Conservation (phyloP, 2,329 filamentous ascomycete genomes). For the Pseudogymnoascus sp. region DNA sequence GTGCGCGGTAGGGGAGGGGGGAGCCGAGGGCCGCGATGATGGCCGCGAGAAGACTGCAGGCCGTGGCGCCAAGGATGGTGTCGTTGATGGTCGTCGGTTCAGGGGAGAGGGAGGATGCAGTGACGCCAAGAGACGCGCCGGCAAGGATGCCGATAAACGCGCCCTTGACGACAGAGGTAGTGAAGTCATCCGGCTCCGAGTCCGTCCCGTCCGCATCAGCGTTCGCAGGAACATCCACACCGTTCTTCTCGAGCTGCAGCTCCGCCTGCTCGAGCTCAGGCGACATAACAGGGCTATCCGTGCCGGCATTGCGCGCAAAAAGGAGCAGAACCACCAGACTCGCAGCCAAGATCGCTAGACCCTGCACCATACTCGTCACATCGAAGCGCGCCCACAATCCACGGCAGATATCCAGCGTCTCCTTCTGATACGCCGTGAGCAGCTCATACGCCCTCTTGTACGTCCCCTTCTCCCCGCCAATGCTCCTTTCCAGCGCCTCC, state of each 20-base stretch:
- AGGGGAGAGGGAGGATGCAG: conserved; percentile 15
- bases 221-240: conserved; percentile 17
- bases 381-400: conserved; percentile 89
- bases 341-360: conserved; percentile 60
- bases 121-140: conserved; percentile 19
- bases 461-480: conserved; percentile 29
- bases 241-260: conserved; percentile 45
- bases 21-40: conserved; percentile 28
- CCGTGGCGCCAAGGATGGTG: conserved; percentile 17
- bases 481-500: conserved; percentile 23
- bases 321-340: conserved; percentile 62
- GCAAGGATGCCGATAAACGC: conserved; percentile 22
- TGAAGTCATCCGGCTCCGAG: conserved; percentile 20
- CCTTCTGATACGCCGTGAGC: conserved; percentile 65
- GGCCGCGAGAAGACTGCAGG: conserved; percentile 29
- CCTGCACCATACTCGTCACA: conserved; percentile 72
- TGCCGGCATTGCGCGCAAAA: conserved; percentile 56
- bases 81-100: conserved; percentile 17
- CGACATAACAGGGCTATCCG: conserved; percentile 45
- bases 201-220: conserved; percentile 12
- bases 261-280: conserved; percentile 53
- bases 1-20: conserved; percentile 31
- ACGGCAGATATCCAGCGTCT: conserved; percentile 73
- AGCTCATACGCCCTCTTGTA: conserved; percentile 42
- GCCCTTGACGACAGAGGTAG: conserved; percentile 16